These are phyloP conservation scores for Paracorniculantispora psalliotae DNA, from an alignment of 2,329 filamentous ascomycete species.

Conservation along the genomic window DNA sequence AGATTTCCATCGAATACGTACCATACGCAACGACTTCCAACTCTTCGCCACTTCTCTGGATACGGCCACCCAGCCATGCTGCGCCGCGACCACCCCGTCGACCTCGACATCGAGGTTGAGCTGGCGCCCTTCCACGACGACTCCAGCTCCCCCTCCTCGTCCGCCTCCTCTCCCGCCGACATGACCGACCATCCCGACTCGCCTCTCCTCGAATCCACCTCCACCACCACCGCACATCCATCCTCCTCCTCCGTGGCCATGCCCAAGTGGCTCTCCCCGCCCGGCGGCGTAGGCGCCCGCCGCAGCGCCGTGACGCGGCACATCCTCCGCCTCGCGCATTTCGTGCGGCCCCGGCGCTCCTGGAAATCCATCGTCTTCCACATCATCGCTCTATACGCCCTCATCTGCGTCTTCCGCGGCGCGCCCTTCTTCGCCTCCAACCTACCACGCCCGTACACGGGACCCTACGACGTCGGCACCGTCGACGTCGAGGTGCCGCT, in stretches of 20 bases:
- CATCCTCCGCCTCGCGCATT: background rate
- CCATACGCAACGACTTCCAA: background rate
- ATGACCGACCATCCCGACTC: constrained; percentile 10
- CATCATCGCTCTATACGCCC: constrained; percentile 9
- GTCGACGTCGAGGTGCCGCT: constrained; percentile 44
- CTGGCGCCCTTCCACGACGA: constrained; percentile 14
- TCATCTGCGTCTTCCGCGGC: constrained; percentile 25
- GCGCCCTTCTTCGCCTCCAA: constrained; percentile 39
- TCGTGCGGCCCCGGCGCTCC: constrained; percentile 4
- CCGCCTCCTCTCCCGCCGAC: background rate
- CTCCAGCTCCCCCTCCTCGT: background rate
- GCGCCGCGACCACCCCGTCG: background rate
- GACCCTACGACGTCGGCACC: constrained; percentile 40
- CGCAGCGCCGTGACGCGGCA: background rate
- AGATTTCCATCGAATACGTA: background rate
- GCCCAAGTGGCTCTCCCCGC: constrained; percentile 12
- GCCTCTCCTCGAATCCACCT: background rate
- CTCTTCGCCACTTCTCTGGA: background rate
- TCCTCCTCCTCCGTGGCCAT: background rate
- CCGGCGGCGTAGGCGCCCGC: background rate
- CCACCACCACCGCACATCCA: background rate
- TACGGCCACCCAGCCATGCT: background rate
- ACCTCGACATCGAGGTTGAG: background rate
- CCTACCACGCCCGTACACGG: constrained; percentile 38
- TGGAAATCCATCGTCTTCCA: constrained; percentile 3